phyloP scores from a whole-genome alignment of 768 basidiomycete genomes.

The Suillus cothurnatus region DNA sequence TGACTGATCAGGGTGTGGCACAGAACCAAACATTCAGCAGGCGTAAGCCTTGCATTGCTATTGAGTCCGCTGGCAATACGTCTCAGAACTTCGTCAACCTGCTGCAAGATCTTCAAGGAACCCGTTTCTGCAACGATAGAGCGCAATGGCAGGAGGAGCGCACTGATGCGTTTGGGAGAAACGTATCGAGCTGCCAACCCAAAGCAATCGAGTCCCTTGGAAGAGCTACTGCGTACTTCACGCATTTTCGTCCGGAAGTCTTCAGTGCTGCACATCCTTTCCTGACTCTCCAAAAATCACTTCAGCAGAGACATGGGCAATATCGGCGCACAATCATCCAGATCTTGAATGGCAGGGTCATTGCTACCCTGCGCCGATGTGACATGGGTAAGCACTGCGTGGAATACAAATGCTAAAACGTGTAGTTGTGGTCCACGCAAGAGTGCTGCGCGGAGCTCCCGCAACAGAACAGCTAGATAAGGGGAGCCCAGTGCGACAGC shows the following conservation, averaged over 20 bases:
- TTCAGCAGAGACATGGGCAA: constrained; percentile 80
- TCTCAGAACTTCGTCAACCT: constrained; percentile 87
- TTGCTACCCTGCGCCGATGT: constrained; percentile 56
- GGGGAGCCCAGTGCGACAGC: constrained; percentile 68
- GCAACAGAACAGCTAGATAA: constrained; percentile 72
- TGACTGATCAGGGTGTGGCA: constrained; percentile 91
- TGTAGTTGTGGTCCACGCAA: constrained; percentile 93
- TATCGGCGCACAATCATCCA: constrained; percentile 77
- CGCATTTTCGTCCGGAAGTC: constrained; percentile 95
- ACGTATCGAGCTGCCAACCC: constrained; percentile 77
- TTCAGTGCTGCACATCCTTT: constrained; percentile 81
- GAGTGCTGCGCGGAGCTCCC: constrained; percentile 83
- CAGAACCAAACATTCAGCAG: constrained; percentile 72
- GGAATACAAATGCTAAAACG: constrained; percentile 82
- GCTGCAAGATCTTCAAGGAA: constrained; percentile 74
- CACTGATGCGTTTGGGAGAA: constrained; percentile 74
- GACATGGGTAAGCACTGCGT: constrained; percentile 80
- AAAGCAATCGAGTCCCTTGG: constrained; percentile 87
- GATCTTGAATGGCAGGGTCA: constrained; percentile 52
- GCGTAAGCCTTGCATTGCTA: constrained; percentile 69
- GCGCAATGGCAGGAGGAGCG: constrained; percentile 75
- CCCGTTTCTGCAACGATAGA: constrained; percentile 87
- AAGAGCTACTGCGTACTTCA: constrained; percentile 82
- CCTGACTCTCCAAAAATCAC: constrained; percentile 95
- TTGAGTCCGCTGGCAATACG: constrained; percentile 85